phyloP scores from a whole-genome alignment of 2,329 filamentous ascomycete species.

The Neonectria hederae region DNA sequence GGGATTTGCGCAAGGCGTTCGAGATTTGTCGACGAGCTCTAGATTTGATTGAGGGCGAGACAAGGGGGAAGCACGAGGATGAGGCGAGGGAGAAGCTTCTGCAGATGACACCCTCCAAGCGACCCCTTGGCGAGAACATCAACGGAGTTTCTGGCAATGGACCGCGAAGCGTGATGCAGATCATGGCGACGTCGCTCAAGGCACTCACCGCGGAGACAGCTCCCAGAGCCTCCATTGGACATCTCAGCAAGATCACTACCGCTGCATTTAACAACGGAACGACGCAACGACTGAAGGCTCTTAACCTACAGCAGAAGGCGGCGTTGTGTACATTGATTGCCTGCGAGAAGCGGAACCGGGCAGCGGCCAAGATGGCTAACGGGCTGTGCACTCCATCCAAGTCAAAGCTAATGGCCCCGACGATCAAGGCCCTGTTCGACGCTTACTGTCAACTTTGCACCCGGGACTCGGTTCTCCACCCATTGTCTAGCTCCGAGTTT shows the following conservation, averaged over 20 bases:
- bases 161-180: constrained; percentile 56
- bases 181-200: constrained; percentile 64
- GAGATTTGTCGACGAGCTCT: constrained; percentile 91
- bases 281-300: constrained; percentile 80
- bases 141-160: constrained; percentile 65
- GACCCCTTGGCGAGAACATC: constrained; percentile 80
- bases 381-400: constrained; percentile 68
- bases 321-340: constrained; percentile 89
- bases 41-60: constrained; percentile 88
- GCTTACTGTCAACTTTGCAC: constrained; percentile 86
- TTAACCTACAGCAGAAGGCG: constrained; percentile 97
- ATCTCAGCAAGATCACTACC: constrained; percentile 91
- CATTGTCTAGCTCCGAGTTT: constrained; percentile 91
- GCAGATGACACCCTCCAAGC: constrained; percentile 75
- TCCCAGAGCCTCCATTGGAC: constrained; percentile 86
- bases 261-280: constrained; percentile 91
- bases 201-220: constrained; percentile 79
- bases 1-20: constrained; percentile 93
- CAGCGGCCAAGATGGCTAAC: constrained; percentile 53
- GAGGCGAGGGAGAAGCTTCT: constrained; percentile 65
- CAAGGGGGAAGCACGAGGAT: constrained; percentile 75
- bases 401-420: constrained; percentile 71
- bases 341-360: constrained; percentile 79
- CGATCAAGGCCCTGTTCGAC: constrained; percentile 83
- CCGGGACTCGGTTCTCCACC: constrained; percentile 87